These are phyloP conservation scores for Lentinus brumalis DNA, from an alignment of 768 basidiomycete species.

Conservation along the genomic window DNA sequence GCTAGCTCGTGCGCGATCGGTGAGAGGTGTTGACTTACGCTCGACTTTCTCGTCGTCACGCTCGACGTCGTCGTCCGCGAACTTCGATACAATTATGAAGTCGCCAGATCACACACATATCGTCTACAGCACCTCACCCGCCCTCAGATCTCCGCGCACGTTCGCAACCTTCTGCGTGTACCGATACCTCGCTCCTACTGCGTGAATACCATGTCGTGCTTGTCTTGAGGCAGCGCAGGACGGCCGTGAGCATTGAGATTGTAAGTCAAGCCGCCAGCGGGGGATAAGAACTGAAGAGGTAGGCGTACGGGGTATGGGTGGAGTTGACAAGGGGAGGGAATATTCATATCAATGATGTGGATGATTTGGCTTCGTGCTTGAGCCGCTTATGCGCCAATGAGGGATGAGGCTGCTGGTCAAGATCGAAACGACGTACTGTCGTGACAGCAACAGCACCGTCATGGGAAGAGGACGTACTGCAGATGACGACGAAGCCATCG, in stretches of 20 bases:
- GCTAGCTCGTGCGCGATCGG: conserved; percentile 3
- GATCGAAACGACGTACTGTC: conserved; percentile 65
- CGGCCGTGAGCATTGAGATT: conserved; percentile 72
- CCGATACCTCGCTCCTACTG: conserved; percentile 84
- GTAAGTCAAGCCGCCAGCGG: conserved; percentile 83
- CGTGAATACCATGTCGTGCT: conserved; percentile 81
- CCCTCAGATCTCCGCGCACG: conserved; percentile 94
- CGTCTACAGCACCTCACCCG: conserved; percentile 96
- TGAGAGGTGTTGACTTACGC: background rate
- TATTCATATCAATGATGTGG: conserved; percentile 85
- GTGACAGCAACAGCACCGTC: conserved; percentile 81
- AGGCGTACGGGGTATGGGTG: conserved; percentile 59
- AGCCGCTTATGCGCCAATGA: conserved; percentile 54
- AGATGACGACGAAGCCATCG: conserved; percentile 82
- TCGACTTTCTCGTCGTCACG: conserved; percentile 21
- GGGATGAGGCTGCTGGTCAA: conserved; percentile 54
- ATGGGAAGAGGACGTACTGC: conserved; percentile 61
- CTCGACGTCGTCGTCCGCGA: conserved; percentile 49
- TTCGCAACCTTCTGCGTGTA: conserved; percentile 81
- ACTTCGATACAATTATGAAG: conserved; percentile 77
- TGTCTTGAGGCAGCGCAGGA: conserved; percentile 73
- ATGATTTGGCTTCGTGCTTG: conserved; percentile 69
- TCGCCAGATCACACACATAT: conserved; percentile 81
- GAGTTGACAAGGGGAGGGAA: conserved; percentile 79
- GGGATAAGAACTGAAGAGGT: conserved; percentile 81